These are phyloP conservation scores for Penicillium digitatum DNA, from an alignment of 2,329 filamentous ascomycete genomes.

Conservation along the genomic window DNA sequence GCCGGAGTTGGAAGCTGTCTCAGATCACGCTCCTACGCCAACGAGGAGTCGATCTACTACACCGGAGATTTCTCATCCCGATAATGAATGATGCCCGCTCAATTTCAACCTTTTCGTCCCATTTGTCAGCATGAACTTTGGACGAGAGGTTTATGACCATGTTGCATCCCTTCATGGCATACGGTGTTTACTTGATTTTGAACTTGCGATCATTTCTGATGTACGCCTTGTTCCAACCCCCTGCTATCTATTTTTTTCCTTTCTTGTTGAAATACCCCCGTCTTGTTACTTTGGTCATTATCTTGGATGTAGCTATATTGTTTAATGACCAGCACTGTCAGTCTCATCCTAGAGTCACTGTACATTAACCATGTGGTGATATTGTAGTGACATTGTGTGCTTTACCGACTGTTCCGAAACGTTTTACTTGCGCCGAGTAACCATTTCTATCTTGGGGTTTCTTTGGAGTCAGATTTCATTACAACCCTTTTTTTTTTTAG, in stretches of 20 bases:
- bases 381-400: conserved; percentile 4
- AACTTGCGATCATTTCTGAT: conserved; percentile 8
- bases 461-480: neutral
- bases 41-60: conserved; percentile 29
- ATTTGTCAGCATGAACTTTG: conserved; percentile 21
- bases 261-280: conserved; percentile 20
- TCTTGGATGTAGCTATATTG: conserved; percentile 19
- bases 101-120: neutral
- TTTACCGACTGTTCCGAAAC: neutral
- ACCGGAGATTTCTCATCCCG: conserved; percentile 30
- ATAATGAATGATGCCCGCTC: conserved; percentile 27
- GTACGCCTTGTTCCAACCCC: neutral
- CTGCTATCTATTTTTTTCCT: conserved; percentile 1
- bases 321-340: conserved; percentile 8
- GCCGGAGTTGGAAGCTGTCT: conserved; percentile 34
- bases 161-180: conserved; percentile 25
- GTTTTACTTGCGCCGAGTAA: neutral
- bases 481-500: neutral
- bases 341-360: conserved; percentile 29
- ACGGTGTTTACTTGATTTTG: conserved; percentile 20
- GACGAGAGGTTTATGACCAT: conserved; percentile 18
- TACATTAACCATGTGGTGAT: conserved; percentile 27
- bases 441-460: neutral
- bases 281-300: conserved; percentile 12
- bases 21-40: conserved; percentile 24